Base-by-base conservation (phyloP, 257 asterid genomes). In the Scutellaria barbata region DNA sequence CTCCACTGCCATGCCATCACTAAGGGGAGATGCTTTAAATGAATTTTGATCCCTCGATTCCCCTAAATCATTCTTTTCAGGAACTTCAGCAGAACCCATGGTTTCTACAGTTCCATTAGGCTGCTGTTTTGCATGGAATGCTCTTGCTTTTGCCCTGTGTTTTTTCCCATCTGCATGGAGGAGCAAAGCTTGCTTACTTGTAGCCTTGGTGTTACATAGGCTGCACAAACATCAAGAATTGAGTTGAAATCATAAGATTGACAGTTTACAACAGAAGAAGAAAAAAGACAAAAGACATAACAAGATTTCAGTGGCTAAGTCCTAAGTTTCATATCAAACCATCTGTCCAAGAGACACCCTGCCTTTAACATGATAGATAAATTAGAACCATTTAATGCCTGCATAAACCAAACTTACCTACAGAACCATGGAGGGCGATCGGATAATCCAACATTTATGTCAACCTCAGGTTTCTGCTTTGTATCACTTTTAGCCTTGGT, bases 111-210 rank as follows among this genome's bases (percentile, higher is more conserved):
- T 52, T 82, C 69, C 84, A 65, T 42, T 68, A 39, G 90, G 80
- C 73, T 76, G 89, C 70, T 84, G 90, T 40, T 94, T 88, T 45
- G 96, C 89, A 66, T 91, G 98, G 79, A 84, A 85, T 45, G 86
- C 98, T 72, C 94, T 84, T 72, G 96, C 95, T 79, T 89, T 94
- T 41, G 93, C 98, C 78, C 92, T 85, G 77, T 94, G 99, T 73
- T 89, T 94, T 72, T 91, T 94, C 35, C 96, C 97, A 16, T 94
- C 99, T 61, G 96, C 97, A 84, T 94, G 99, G 76, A 81, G 86
- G 74, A 87, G 95, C 81, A 94, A 80, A 65, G 99, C 76, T 82
- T 94, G 99, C 89, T 87, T 83, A 77, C 98, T 94, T 55, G 99
- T 89, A 67, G 97, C 92, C 40, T 73, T 88, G 76, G 96, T 86